Conservation (phyloP, 2,329 filamentous ascomycete genomes). For the Neofusicoccum umdonicola region DNA sequence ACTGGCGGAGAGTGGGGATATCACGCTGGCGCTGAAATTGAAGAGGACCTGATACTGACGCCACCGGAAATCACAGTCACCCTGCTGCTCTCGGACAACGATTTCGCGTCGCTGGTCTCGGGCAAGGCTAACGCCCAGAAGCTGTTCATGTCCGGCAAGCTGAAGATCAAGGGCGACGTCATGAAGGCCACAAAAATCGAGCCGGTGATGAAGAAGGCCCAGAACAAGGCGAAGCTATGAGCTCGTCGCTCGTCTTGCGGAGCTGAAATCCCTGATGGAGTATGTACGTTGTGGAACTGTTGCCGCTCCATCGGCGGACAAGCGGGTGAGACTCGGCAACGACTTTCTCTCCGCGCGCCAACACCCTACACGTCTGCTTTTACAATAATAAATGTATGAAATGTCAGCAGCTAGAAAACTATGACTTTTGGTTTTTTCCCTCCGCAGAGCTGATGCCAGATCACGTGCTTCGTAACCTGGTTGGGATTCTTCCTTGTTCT, state of each 20-base stretch:
- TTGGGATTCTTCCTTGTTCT: too few relatives aligned
- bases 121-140: constrained; percentile 94
- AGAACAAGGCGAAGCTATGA: constrained; percentile 68
- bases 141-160: constrained; percentile 96
- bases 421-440: not conserved
- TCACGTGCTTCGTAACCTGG: too few relatives aligned
- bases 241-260: not conserved
- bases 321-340: too few relatives aligned
- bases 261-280: too few relatives aligned
- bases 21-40: too few relatives aligned
- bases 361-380: not conserved
- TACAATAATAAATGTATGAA: not conserved
- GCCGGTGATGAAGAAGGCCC: constrained; percentile 83
- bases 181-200: constrained; percentile 99
- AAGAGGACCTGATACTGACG: not conserved
- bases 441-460: not conserved
- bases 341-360: too few relatives aligned
- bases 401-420: too few relatives aligned
- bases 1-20: not conserved
- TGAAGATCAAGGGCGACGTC: constrained; percentile 96
- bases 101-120: constrained; percentile 78
- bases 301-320: too few relatives aligned
- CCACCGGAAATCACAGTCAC: constrained; percentile 56
- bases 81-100: constrained; percentile 76
- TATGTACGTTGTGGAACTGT: too few relatives aligned